phyloP scores from a whole-genome alignment of 2,329 filamentous ascomycete genomes.

The Huntiella bhutanensis region DNA sequence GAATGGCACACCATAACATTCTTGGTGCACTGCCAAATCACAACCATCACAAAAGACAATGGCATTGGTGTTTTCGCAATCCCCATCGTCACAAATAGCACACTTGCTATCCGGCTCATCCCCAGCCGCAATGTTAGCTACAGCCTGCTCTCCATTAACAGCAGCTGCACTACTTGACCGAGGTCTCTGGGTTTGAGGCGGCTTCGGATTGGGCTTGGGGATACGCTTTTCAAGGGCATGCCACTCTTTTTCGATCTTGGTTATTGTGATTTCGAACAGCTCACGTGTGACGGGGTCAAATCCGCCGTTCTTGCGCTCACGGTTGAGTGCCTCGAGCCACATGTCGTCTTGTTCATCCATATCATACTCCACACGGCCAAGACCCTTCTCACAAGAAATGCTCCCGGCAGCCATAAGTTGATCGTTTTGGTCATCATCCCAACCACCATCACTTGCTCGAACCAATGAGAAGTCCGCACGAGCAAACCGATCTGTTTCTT shows the following conservation, averaged over 20 bases:
- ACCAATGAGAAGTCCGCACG: slow-evolving; percentile 56
- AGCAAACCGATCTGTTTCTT: slow-evolving; percentile 79
- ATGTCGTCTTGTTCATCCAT: slow-evolving; percentile 99
- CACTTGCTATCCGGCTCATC: slow-evolving; percentile 97
- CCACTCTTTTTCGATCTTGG: slow-evolving; percentile 98
- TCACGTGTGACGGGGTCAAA: slow-evolving; percentile 77
- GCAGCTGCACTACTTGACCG: slow-evolving; percentile 86
- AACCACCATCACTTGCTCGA: slow-evolving; percentile 38
- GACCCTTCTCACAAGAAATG: slow-evolving; percentile 20
- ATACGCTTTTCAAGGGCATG: slow-evolving; percentile 90
- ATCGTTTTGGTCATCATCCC: slow-evolving; percentile 32
- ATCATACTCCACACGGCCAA: slow-evolving; percentile 89
- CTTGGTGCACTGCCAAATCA: slow-evolving; percentile 91
- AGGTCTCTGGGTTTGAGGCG: slow-evolving; percentile 81
- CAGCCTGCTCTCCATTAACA: slow-evolving; percentile 78
- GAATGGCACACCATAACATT: slow-evolving; percentile 96
- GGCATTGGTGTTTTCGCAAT: slow-evolving; percentile 96
- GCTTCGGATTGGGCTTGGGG: slow-evolving; percentile 90
- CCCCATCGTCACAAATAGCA: slow-evolving; percentile 95
- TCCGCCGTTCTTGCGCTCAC: slow-evolving; percentile 51
- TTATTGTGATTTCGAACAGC: slow-evolving; percentile 93
- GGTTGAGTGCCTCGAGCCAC: slow-evolving; percentile 78
- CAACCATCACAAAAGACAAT: slow-evolving; percentile 98
- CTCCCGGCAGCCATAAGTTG: slow-evolving; percentile 16
- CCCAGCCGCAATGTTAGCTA: slow-evolving; percentile 24